Evolutionary conservation across 169 alveolate species (phyloP).

Genomic region (Prorocentrum cordatum): DNA sequence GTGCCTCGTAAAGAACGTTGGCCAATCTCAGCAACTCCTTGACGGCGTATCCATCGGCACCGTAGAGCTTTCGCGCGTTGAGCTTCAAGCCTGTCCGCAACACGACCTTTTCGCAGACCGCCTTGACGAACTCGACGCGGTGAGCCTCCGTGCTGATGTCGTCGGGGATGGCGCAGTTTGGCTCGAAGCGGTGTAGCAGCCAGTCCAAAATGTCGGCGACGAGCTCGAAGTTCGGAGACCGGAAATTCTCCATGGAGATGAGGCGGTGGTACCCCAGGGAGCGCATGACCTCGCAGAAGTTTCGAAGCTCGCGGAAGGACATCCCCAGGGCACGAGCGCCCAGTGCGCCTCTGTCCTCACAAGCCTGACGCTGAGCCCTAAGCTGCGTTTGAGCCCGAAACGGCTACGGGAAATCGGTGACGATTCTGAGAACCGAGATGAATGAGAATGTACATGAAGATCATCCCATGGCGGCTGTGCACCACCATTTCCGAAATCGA

Average conservation of each 20-base stretch:
- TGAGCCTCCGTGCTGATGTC: slow-evolving; percentile 84
- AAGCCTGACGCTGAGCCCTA: no score
- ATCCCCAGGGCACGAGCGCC: no score
- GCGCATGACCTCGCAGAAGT: slow-evolving; percentile 87
- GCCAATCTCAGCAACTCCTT: slow-evolving; percentile 74
- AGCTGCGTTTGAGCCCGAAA: no score
- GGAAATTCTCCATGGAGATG: slow-evolving; percentile 83
- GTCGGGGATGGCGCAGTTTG: slow-evolving; percentile 80
- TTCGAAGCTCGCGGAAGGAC: slow-evolving; percentile 85
- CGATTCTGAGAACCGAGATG: no score
- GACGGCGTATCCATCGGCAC: slow-evolving; percentile 86
- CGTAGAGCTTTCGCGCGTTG: slow-evolving; percentile 82
- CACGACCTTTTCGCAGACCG: slow-evolving; percentile 74
- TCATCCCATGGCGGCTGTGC: no score
- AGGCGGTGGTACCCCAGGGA: slow-evolving; percentile 82
- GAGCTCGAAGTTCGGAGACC: slow-evolving; percentile 82
- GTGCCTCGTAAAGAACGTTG: slow-evolving; percentile 46
- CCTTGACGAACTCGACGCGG: slow-evolving; percentile 80
- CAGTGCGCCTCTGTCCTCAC: no score
- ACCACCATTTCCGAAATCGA: no score
- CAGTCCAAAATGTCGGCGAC: slow-evolving; percentile 85
- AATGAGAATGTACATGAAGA: no score
- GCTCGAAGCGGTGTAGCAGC: slow-evolving; percentile 78
- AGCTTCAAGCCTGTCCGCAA: slow-evolving; percentile 72
- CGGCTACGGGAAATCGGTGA: no score